Evolutionary conservation across 2,329 filamentous ascomycete genomes (phyloP).

Genomic region (Alternaria postmessia): DNA sequence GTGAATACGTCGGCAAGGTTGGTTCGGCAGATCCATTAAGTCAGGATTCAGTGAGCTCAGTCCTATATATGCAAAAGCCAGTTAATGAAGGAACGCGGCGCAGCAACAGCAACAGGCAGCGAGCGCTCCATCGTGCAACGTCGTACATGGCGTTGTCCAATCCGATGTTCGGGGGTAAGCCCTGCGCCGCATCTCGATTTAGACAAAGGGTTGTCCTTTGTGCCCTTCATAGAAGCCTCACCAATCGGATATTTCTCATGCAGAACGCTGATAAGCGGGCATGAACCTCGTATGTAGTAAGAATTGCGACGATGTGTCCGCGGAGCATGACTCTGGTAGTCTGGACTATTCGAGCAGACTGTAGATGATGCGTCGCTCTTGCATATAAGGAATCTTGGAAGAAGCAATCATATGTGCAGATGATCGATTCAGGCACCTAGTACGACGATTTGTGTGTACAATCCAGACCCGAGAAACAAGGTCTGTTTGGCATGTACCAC

Average conservation of each 20-base stretch:
- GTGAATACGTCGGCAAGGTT: background rate
- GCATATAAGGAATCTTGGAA: background rate
- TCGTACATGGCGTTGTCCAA: slow-evolving; percentile 4
- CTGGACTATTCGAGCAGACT: background rate
- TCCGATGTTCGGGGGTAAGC: background rate
- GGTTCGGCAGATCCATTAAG: background rate
- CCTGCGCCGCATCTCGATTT: slow-evolving; percentile 3
- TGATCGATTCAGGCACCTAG: background rate
- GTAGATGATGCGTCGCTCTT: background rate
- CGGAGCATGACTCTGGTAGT: background rate
- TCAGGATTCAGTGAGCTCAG: background rate
- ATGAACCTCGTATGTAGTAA: background rate
- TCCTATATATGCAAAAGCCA: background rate
- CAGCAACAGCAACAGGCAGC: background rate
- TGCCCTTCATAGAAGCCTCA: background rate
- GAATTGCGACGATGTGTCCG: background rate
- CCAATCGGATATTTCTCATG: background rate
- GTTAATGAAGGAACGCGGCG: slow-evolving; percentile 1
- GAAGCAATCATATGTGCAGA: background rate
- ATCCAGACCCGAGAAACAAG: background rate
- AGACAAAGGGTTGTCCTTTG: background rate
- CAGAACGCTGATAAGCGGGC: background rate
- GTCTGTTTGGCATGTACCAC: background rate
- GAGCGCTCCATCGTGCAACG: background rate
- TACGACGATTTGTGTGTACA: background rate